phyloP scores from a whole-genome alignment of 306 rosid species.

The Vigna radiata region DNA sequence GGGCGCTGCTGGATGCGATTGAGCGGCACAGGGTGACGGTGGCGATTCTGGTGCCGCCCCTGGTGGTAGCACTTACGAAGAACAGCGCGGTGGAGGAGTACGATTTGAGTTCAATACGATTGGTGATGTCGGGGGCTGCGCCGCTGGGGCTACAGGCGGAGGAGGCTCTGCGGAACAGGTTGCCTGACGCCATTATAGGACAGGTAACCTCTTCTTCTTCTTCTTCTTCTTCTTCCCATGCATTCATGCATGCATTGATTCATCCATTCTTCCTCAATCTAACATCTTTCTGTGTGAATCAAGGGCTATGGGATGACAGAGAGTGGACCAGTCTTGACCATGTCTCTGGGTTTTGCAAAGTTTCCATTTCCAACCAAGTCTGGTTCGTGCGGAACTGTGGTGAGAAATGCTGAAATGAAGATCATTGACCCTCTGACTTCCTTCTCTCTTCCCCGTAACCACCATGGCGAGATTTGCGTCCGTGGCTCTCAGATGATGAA shows the following conservation, averaged over 20 bases:
- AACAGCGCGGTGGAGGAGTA: conserved; percentile 58
- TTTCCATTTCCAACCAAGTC: conserved; percentile 57
- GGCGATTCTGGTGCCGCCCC: conserved; percentile 80
- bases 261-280: no score
- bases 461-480: conserved; percentile 72
- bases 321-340: conserved; percentile 72
- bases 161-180: conserved; percentile 60
- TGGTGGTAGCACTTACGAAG: conserved; percentile 71
- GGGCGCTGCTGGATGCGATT: conserved; percentile 48
- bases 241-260: neutral
- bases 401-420: conserved; percentile 71
- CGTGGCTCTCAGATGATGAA: conserved; percentile 79
- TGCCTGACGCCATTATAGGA: conserved; percentile 68
- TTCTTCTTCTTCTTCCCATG: no score
- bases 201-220: conserved; percentile 50
- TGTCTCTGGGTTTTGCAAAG: conserved; percentile 70
- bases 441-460: conserved; percentile 49
- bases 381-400: conserved; percentile 70
- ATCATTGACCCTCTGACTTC: conserved; percentile 58
- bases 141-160: conserved; percentile 69
- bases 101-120: conserved; percentile 66
- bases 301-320: conserved; percentile 90
- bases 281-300: no score
- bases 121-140: conserved; percentile 74
- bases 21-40: conserved; percentile 59